These are phyloP conservation scores for Penicillium maclennaniae DNA, from an alignment of 495 filamentous ascomycete species.

Conservation along the genomic window DNA sequence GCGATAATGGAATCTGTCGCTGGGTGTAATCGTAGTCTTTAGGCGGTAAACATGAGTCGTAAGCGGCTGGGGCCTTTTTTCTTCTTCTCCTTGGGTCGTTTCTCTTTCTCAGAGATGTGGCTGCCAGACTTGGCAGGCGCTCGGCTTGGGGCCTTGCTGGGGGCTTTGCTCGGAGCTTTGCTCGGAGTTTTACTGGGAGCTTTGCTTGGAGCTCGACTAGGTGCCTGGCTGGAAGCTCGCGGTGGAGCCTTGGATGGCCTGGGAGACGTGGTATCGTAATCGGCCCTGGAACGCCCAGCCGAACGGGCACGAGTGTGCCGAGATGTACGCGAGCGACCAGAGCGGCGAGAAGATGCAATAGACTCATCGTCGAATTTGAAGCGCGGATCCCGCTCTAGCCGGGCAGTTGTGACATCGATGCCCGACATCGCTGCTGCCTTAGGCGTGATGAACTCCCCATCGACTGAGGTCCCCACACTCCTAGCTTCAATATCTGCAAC, in stretches of 20 bases:
- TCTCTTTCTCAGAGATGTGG: constrained; percentile 29
- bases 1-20: background rate
- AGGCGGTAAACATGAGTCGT: constrained; percentile 44
- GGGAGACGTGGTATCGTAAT: constrained; percentile 18
- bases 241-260: too few species aligned
- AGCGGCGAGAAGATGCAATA: constrained; percentile 36
- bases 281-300: constrained; percentile 12
- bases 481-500: constrained; percentile 64
- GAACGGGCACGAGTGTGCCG: constrained; percentile 14
- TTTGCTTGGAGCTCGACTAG: constrained; percentile 16
- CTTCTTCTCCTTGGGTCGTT: constrained; percentile 37
- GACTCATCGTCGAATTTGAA: constrained; percentile 41
- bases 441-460: constrained; percentile 82
- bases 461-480: constrained; percentile 65
- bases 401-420: constrained; percentile 41
- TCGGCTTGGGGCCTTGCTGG: constrained; percentile 9
- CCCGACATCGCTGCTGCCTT: constrained; percentile 61
- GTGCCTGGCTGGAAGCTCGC: constrained; percentile 23
- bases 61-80: constrained; percentile 40
- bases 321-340: constrained; percentile 33
- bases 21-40: constrained; percentile 2
- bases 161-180: background rate
- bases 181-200: constrained; percentile 1
- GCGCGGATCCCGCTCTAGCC: constrained; percentile 32
- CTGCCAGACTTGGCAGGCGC: constrained; percentile 23